Conservation (phyloP, 2,329 filamentous ascomycete genomes). For the Aspergillus terreus region DNA sequence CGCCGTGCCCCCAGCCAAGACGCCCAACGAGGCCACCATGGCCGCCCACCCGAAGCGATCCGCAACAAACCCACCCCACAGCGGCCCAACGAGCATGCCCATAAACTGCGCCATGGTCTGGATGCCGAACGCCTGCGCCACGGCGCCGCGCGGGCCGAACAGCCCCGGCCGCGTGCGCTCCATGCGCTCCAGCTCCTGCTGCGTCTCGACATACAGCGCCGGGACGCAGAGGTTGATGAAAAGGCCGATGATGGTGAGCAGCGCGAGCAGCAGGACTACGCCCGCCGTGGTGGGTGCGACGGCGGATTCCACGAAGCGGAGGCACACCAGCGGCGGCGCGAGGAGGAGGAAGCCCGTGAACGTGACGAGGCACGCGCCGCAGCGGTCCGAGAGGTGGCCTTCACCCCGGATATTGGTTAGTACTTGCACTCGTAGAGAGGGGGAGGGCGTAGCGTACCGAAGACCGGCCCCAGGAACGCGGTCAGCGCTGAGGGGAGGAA, state of each 20-base stretch:
- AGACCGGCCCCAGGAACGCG: constrained; percentile 57
- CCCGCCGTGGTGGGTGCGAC: constrained; percentile 44
- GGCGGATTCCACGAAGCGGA: constrained; percentile 54
- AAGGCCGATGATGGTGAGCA: constrained; percentile 60
- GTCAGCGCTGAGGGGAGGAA: constrained; percentile 60
- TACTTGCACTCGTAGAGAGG: neutral
- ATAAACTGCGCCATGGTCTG: constrained; percentile 61
- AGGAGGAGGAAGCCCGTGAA: constrained; percentile 53
- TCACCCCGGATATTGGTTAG: constrained; percentile 3
- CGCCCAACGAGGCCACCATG: constrained; percentile 26
- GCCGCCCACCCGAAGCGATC: constrained; percentile 30
- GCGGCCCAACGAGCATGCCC: constrained; percentile 58
- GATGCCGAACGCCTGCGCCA: constrained; percentile 63
- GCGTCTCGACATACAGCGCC: constrained; percentile 69
- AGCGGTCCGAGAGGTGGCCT: constrained; percentile 52
- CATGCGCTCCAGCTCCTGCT: constrained; percentile 50
- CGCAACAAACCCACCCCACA: constrained; percentile 49
- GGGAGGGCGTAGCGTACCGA: constrained; percentile 27
- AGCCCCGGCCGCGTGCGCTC: constrained; percentile 63
- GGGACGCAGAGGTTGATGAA: constrained; percentile 58
- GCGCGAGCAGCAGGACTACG: constrained; percentile 61
- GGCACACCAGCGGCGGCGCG: constrained; percentile 59
- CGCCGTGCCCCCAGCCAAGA: constrained; percentile 24
- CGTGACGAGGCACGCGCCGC: constrained; percentile 61
- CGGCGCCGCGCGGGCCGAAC: constrained; percentile 53